Evolutionary conservation across 192 early-diverging fungal genomes (phyloP), one percentile per base, ranked within the genome.

Genomic region (Podila epicladia): DNA sequence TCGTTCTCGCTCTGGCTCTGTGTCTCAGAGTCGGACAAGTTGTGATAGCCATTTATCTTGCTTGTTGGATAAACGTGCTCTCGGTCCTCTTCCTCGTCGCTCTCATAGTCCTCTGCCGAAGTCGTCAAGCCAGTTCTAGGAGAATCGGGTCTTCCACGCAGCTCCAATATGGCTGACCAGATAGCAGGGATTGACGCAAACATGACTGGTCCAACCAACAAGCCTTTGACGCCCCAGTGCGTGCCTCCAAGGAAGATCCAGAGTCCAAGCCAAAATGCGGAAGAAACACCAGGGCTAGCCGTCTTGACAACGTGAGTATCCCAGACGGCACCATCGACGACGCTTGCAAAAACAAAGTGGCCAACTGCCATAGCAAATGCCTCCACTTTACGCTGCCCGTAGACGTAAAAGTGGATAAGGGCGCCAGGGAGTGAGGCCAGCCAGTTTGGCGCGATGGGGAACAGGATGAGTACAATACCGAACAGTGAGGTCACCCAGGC

Each of bases 401-500:
- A 80, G 12, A 80, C 58, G 24, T 73, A 80, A 50, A 80, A 80
- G 49, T 80, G 77, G 33, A 80, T 22, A 7, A 80, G 26, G n/a
- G 64, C 77, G 12, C 77, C 77, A 19, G 77, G 77, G 11, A 80
- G 20, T 19, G 77, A 45, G 1, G 73, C 77, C 24, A 80, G 31
- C 77, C 77, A 80, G 48, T 80, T 80, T 37, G 77, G 77, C 15
- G 77, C 70, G 33, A 80, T 80, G 1, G 71, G 77, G 77, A 80
- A 80, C 28, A 73, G 41, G 17, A 57, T 62, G 29, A 80, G 37
- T 4, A 69, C 64, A 24, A 80, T 80, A 3, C 77, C 77, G 12
- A 68, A 68, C 6, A 72, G 55, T 0, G 77, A 72, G 19, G 77
- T 73, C 48, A 80, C 17, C 77, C 77, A 80, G n/a, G 77, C 77